These are phyloP conservation scores for Tolypocladium guangdongense DNA, from an alignment of 2,329 filamentous ascomycete species.

Conservation along the genomic window DNA sequence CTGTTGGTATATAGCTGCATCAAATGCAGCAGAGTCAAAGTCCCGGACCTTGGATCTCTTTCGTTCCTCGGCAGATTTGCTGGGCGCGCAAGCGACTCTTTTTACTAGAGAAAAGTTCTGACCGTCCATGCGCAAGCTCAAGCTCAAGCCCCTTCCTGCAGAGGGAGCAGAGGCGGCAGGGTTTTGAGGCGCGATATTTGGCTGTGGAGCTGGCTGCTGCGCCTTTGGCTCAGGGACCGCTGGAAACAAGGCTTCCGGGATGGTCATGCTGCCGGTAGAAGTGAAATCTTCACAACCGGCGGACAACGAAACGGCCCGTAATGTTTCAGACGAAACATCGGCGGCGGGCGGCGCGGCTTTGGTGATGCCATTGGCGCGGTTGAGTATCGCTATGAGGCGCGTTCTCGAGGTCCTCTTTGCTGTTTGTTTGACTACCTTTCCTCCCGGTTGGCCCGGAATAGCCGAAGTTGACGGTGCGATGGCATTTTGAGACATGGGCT, in stretches of 20 bases:
- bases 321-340: neutral
- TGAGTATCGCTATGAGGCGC: neutral
- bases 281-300: neutral
- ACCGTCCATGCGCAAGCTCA: neutral
- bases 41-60: neutral
- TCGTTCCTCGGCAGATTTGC: neutral
- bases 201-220: neutral
- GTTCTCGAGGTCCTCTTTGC: neutral
- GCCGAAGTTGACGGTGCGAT: neutral
- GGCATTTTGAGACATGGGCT: neutral
- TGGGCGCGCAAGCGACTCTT: neutral
- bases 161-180: neutral
- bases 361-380: neutral
- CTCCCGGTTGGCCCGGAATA: neutral
- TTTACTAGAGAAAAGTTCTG: neutral
- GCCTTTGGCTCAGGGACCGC: too few species aligned
- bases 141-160: neutral
- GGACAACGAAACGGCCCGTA: neutral
- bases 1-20: conserved; percentile 28
- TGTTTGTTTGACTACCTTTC: neutral
- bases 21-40: conserved; percentile 19
- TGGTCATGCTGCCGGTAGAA: too few species aligned
- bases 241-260: neutral
- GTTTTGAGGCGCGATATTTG: neutral
- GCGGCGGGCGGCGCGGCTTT: neutral